phyloP scores from a whole-genome alignment of 768 basidiomycete genomes.

The Calocybe indica region DNA sequence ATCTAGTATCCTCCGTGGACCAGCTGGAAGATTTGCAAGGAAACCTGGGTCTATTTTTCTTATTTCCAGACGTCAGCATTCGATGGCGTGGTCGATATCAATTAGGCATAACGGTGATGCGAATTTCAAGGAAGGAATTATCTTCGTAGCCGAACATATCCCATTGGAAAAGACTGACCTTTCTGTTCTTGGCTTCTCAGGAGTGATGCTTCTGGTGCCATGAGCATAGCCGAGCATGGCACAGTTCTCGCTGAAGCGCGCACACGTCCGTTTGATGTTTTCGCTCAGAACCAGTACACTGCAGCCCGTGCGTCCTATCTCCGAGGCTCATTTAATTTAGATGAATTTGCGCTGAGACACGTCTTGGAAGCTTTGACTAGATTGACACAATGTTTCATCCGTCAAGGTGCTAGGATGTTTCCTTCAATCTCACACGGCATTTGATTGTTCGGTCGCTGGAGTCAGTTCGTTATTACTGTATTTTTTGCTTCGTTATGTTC shows the following conservation, averaged over 20 bases:
- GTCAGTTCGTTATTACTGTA: no score
- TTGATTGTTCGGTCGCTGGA: neutral
- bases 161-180: neutral
- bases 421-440: constrained; percentile 26
- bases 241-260: constrained; percentile 64
- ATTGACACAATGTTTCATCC: constrained; percentile 45
- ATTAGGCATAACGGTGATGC: constrained; percentile 67
- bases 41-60: constrained; percentile 76
- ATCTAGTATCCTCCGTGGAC: constrained; percentile 77
- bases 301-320: constrained; percentile 60
- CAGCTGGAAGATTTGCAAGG: constrained; percentile 77
- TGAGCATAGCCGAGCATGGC: constrained; percentile 52
- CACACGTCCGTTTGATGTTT: constrained; percentile 75
- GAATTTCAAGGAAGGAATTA: constrained; percentile 63
- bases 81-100: constrained; percentile 72
- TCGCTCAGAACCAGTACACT: constrained; percentile 65
- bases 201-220: constrained; percentile 43
- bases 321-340: constrained; percentile 6
- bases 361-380: constrained; percentile 36
- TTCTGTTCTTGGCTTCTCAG: constrained; percentile 16
- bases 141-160: constrained; percentile 11
- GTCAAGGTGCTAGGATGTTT: constrained; percentile 50
- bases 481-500: no score
- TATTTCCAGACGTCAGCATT: constrained; percentile 89
- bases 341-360: constrained; percentile 7